Evolutionary conservation across 1,284 basidiomycete species (phyloP), one percentile per base, ranked within the genome.

Genomic region (Fomitopsis pinicola): DNA sequence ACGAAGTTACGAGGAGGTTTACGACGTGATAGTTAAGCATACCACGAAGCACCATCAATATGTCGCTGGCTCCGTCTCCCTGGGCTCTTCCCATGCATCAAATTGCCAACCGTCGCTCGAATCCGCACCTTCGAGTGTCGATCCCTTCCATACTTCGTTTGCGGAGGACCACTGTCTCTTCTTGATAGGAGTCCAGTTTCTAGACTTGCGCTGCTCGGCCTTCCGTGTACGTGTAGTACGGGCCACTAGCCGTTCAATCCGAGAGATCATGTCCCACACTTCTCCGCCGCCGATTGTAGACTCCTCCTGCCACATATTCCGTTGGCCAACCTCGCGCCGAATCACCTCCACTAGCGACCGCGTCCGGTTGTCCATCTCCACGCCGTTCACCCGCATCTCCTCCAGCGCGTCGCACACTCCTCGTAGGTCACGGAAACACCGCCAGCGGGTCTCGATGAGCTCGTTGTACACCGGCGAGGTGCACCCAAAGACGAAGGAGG

Each of bases 381-480:
- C 85, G 6, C 88, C 91, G 66, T 94, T 92, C 42, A 85, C 80
- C 26, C 78, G 74, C 94, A 96, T 96, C 75, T 96, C 94, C 62
- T 86, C 81, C 5, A 95, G 75, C 17, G 87, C 85, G 28, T 83
- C 82, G 58, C 82, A 81, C 0, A 94, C 88, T 19, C 88, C 91
- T 52, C 82, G 80, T 38, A 95, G 75, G 74, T 96, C 92, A 17
- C 83, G 82, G 79, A 95, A 94, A 62, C 81, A 85, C n/a, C 77
- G 75, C 94, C 94, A 96, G 35, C 85, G 85, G 12, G 89, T 91
- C 66, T 83, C 78, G 45, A 96, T 82, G 36, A 94, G 80, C 73
- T 95, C 91, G 73, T 95, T 94, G 75, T 95, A 96, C 1, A 87
- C 90, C 4, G 81, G 80, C 0, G 92, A 91, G 5, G 91, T 89